A percentile compares a stretch with the other conserved stretches of the same genome.
These are phyloP conservation scores for Thermomyces lanuginosus DNA, from an alignment of 2,329 filamentous ascomycete genomes.

Conservation along the genomic window DNA sequence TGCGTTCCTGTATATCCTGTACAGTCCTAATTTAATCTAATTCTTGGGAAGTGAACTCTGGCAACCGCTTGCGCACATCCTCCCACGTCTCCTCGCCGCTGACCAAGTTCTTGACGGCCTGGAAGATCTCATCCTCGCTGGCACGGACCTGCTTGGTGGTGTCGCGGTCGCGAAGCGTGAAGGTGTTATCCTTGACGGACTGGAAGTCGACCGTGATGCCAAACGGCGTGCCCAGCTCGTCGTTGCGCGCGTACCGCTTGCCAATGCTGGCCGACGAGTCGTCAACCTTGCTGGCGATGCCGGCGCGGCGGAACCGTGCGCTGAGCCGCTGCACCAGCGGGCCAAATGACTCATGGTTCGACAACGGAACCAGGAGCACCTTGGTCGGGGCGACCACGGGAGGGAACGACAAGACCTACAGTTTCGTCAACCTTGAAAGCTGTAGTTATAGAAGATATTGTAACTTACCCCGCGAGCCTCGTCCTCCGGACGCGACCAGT, in stretches of 20 bases:
- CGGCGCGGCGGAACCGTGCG: slow-evolving; percentile 55
- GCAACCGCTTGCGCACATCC: slow-evolving; percentile 61
- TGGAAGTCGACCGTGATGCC: slow-evolving; percentile 95
- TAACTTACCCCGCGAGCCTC: slow-evolving; percentile 70
- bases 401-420: slow-evolving; percentile 55
- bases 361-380: slow-evolving; percentile 81
- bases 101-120: slow-evolving; percentile 50
- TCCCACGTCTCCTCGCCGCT: slow-evolving; percentile 49
- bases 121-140: slow-evolving; percentile 60
- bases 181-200: slow-evolving; percentile 68
- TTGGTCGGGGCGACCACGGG: slow-evolving; percentile 79
- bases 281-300: slow-evolving; percentile 72
- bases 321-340: slow-evolving; percentile 60
- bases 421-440: slow-evolving; percentile 6
- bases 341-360: slow-evolving; percentile 62
- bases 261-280: slow-evolving; percentile 84
- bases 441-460: background rate
- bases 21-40: slow-evolving; percentile 23
- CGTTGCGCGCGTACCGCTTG: slow-evolving; percentile 86
- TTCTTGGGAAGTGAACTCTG: slow-evolving; percentile 66
- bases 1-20: background rate
- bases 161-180: slow-evolving; percentile 82
- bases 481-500: slow-evolving; percentile 76
- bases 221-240: slow-evolving; percentile 86
- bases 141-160: slow-evolving; percentile 80